These are phyloP conservation scores for Calonectria honghensis DNA, from an alignment of 2,329 filamentous ascomycete species.

Conservation along the genomic window DNA sequence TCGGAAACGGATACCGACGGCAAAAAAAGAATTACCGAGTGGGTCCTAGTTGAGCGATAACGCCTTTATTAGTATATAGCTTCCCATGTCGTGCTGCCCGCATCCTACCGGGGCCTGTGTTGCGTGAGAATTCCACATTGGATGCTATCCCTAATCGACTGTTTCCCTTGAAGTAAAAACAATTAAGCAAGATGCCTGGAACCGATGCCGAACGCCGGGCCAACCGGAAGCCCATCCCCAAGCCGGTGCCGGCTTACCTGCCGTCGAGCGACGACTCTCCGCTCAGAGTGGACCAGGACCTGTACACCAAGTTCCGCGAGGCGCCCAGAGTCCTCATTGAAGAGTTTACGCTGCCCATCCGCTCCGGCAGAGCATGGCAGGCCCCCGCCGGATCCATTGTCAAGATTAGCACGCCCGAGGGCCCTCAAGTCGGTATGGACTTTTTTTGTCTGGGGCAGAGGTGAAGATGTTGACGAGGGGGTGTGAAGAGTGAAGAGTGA, in stretches of 20 bases:
- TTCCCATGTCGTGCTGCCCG: constrained; percentile 25
- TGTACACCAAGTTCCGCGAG: constrained; percentile 78
- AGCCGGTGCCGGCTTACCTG: constrained; percentile 70
- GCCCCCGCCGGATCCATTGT: constrained; percentile 81
- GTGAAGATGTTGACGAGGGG: neutral
- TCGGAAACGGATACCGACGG: constrained; percentile 46
- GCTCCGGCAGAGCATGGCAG: constrained; percentile 83
- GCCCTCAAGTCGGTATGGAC: constrained; percentile 80
- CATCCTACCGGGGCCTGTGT: neutral
- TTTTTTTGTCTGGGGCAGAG: constrained; percentile 1
- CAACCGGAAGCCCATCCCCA: constrained; percentile 66
- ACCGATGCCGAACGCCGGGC: constrained; percentile 62
- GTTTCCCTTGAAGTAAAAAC: neutral
- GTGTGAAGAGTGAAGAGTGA: neutral
- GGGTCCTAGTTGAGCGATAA: constrained; percentile 44
- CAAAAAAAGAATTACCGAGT: constrained; percentile 36
- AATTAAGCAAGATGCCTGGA: constrained; percentile 45
- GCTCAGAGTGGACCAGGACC: constrained; percentile 64
- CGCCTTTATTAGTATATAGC: constrained; percentile 30
- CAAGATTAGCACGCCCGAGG: constrained; percentile 83
- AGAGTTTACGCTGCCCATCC: constrained; percentile 80
- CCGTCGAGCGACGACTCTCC: constrained; percentile 63
- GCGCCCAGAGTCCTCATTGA: constrained; percentile 65
- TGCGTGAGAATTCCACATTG: neutral
- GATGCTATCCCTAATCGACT: neutral